Percentiles rank a stretch among this genome's conserved stretches.
These are phyloP conservation scores for Dillenia suffruticosa DNA, from an alignment of 164 flowering plant species.

Conservation along the genomic window DNA sequence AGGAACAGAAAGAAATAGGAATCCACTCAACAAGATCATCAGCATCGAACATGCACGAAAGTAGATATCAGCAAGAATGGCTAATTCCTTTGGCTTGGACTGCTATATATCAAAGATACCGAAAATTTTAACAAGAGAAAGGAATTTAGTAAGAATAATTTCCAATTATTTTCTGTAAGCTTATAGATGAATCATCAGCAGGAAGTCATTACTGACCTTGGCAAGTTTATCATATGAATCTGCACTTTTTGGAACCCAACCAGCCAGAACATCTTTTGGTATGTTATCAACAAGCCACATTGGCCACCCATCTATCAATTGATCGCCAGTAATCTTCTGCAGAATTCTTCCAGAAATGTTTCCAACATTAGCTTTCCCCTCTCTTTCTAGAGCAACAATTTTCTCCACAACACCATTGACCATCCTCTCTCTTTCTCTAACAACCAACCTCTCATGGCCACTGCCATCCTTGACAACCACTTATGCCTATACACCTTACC, in stretches of 20 bases:
- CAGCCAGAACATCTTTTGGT: constrained; percentile 41
- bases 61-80: no score
- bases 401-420: no score
- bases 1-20: no score
- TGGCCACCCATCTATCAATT: constrained; percentile 60
- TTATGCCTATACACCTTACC: constrained; percentile 2
- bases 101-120: no score
- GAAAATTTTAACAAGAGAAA: no score
- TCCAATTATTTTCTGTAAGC: no score
- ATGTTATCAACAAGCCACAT: constrained; percentile 63
- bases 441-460: background rate
- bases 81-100: no score
- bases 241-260: constrained; percentile 58
- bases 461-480: background rate
- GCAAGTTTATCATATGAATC: constrained; percentile 61
- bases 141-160: no score
- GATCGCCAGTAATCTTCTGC: constrained; percentile 18
- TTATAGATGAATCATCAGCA: no score
- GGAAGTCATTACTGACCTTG: constrained; percentile 29
- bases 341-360: constrained; percentile 10
- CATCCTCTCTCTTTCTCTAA: constrained; percentile 12
- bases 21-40: no score
- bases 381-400: no score
- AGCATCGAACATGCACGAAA: no score
- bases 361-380: constrained; percentile 10